These are phyloP conservation scores for Pseudozyma sp. DNA, from an alignment of 1,284 basidiomycete genomes.

Conservation along the genomic window DNA sequence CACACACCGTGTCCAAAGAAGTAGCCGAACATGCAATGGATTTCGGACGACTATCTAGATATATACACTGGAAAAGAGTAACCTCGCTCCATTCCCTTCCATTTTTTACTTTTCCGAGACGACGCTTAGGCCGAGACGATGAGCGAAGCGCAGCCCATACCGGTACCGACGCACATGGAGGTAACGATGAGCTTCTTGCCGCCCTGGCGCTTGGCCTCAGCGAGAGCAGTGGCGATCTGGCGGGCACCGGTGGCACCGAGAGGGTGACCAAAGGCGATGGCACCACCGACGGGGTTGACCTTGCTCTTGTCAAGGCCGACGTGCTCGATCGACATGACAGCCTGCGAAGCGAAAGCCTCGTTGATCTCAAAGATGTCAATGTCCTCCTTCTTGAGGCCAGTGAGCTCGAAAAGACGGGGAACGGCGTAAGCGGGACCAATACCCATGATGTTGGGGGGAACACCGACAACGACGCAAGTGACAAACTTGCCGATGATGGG, in stretches of 20 bases:
- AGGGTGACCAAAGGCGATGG: slow-evolving; percentile 70
- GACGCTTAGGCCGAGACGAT: slow-evolving; percentile 76
- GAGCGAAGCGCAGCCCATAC: slow-evolving; percentile 84
- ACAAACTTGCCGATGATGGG: slow-evolving; percentile 94
- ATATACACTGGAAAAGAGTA: too few relatives aligned
- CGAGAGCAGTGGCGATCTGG: slow-evolving; percentile 85
- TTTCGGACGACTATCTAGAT: too few relatives aligned
- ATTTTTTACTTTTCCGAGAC: neutral
- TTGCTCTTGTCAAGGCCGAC: slow-evolving; percentile 70
- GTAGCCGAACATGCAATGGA: too few relatives aligned
- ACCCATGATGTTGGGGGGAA: slow-evolving; percentile 69
- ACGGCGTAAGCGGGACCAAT: slow-evolving; percentile 68
- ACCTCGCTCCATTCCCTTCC: too few relatives aligned
- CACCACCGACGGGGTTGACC: slow-evolving; percentile 71
- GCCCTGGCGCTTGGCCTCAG: slow-evolving; percentile 79
- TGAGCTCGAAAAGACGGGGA: slow-evolving; percentile 63
- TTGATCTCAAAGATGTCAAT: slow-evolving; percentile 68
- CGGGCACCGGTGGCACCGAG: slow-evolving; percentile 78
- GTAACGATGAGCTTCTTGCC: slow-evolving; percentile 74
- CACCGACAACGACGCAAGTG: slow-evolving; percentile 78
- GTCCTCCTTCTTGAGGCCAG: slow-evolving; percentile 60
- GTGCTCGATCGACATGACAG: slow-evolving; percentile 74
- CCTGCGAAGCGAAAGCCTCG: slow-evolving; percentile 71
- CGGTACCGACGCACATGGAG: slow-evolving; percentile 89
- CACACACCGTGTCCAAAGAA: too few relatives aligned